phyloP scores from a whole-genome alignment of 176 grass and related monocot species.

The Eragrostis curvula region DNA sequence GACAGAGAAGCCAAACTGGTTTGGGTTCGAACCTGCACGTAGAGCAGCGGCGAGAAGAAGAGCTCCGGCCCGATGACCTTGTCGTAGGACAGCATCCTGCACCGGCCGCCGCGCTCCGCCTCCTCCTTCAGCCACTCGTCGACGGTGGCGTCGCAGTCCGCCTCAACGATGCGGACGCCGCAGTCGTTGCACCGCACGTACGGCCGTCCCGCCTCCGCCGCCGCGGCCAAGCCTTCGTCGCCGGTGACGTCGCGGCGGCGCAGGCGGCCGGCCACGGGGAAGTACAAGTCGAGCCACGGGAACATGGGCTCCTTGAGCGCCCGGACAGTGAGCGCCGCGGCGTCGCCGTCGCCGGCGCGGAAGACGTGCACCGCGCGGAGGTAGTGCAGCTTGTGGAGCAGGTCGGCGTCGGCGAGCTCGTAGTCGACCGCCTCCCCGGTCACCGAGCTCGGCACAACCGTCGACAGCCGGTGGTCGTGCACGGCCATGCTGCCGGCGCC shows the following conservation, averaged over 20 bases:
- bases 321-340: background rate
- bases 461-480: conserved; percentile 68
- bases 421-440: conserved; percentile 51
- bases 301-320: conserved; percentile 60
- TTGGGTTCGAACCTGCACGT: conserved; percentile 49
- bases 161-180: conserved; percentile 65
- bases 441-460: conserved; percentile 77
- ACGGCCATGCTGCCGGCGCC: conserved; percentile 12
- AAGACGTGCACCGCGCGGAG: conserved; percentile 56
- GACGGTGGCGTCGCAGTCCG: conserved; percentile 33
- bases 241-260: background rate
- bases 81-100: conserved; percentile 36
- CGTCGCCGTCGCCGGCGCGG: background rate
- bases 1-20: background rate
- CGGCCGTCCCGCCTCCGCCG: conserved; percentile 27
- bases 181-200: conserved; percentile 72
- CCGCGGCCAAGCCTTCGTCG: background rate
- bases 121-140: conserved; percentile 54
- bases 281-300: conserved; percentile 47
- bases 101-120: background rate
- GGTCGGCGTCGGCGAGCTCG: conserved; percentile 47
- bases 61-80: conserved; percentile 66
- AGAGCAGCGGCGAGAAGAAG: conserved; percentile 61
- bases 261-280: conserved; percentile 47
- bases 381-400: conserved; percentile 69